Conservation (phyloP, 78 protist genomes). For the Tieghemostelium lacteum region DNA sequence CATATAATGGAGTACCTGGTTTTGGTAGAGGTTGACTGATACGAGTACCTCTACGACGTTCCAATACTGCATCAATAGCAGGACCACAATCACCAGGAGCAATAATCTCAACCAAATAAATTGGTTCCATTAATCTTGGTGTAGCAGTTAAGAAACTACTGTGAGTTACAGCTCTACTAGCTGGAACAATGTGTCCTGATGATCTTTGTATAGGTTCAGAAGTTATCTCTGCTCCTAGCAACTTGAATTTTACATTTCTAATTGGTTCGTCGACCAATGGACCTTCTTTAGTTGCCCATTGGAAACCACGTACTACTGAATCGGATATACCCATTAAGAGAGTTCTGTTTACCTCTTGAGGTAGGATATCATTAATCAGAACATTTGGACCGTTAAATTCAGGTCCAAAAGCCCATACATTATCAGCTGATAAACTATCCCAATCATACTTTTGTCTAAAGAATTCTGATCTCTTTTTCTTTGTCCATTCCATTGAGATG, state of each 20-base stretch:
- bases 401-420: conserved; percentile 98
- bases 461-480: conserved; percentile 80
- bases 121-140: conserved; percentile 99
- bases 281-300: conserved; percentile 98
- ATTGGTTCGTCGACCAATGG: conserved; percentile 97
- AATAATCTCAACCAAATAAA: conserved; percentile 92
- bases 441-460: conserved; percentile 93
- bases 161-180: conserved; percentile 96
- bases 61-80: conserved; percentile 93
- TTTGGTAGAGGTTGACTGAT: conserved; percentile 88
- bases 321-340: conserved; percentile 74
- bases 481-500: conserved; percentile 71
- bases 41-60: conserved; percentile 93
- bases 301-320: conserved; percentile 95
- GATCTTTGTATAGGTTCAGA: conserved; percentile 83
- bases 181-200: conserved; percentile 95
- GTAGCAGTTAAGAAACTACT: conserved; percentile 90
- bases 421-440: conserved; percentile 97
- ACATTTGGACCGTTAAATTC: conserved; percentile 93
- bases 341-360: conserved; percentile 84
- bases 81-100: conserved; percentile 95
- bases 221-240: conserved; percentile 92
- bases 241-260: conserved; percentile 88
- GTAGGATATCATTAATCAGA: conserved; percentile 95
- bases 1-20: conserved; percentile 96